Base-by-base conservation (phyloP, 2,329 filamentous ascomycete genomes). In the Fusarium sp. region DNA sequence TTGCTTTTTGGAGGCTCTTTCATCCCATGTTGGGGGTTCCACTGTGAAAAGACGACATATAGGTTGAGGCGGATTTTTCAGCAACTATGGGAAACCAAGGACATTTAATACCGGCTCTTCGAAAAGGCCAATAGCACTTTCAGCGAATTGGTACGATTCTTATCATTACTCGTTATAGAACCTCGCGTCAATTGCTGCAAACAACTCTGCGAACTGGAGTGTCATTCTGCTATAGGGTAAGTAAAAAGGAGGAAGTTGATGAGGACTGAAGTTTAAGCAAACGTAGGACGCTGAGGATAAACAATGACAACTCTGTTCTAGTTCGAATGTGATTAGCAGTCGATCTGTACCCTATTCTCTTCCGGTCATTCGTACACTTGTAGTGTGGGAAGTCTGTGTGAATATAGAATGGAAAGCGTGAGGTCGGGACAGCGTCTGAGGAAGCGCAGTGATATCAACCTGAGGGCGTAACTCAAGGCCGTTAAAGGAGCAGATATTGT, bases 1-100 rank as follows among this genome's bases (percentile, higher is more conserved):
- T 27, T 58, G 35, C 35, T 40, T 54, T 54, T 14, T 52, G 20
- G 47, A 30, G 47, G 47, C 47, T 54, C 47, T 32, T 32, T 14
- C 1, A 7, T 33, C 17, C 27, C 27, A 20, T 15, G 47, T 30
- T n/a, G 6, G 3, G 11, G 27, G 4, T 7, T 52, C 27, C 47
- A 54, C 47, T 7, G 47, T 14, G 47, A 54, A 11, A 47, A 4
- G 7, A 54, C 27, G 6, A 32, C 6, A 20, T 5, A 20, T 32
- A 17, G 7, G 10, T 30, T n/a, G 27, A 15, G 10, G 25, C 10
- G 17, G 25, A 32, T 30, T 52, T 52, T n/a, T 2, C n/a, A 52
- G 25, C 17, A 12, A 4, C 10, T 30, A 2, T 52, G 5, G 5
- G 17, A 30, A 17, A 27, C 3, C 17, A 4, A 32, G 17, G 27